Percentiles rank a stretch among this genome's conserved stretches.
Evolutionary conservation across 1,284 basidiomycete species (phyloP).

Genomic region (Puccinia triticina): DNA sequence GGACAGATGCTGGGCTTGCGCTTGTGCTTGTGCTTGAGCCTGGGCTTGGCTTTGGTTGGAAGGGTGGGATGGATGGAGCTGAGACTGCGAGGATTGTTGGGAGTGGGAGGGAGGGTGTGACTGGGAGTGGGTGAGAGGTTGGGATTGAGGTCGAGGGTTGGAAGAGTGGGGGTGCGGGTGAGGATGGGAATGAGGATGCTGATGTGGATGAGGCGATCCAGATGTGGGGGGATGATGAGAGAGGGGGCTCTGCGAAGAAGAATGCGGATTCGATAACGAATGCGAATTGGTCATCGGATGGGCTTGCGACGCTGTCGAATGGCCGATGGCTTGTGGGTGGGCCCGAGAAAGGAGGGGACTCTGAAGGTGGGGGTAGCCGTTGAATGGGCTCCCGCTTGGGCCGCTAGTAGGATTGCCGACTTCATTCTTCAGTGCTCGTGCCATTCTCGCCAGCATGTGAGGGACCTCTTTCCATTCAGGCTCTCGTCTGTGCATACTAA

Average conservation of each 20-base stretch:
- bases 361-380: conserved; percentile 24
- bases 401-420: neutral
- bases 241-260: conserved; percentile 5
- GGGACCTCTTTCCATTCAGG: conserved; percentile 38
- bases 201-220: conserved; percentile 19
- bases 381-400: neutral
- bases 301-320: conserved; percentile 1
- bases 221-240: conserved; percentile 5
- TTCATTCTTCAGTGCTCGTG: conserved; percentile 25
- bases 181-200: neutral
- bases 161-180: neutral
- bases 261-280: conserved; percentile 18
- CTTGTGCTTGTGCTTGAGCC: neutral
- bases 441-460: conserved; percentile 29
- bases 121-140: conserved; percentile 22
- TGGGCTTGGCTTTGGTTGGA: neutral
- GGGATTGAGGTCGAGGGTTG: conserved; percentile 30
- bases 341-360: conserved; percentile 22
- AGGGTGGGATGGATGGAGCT: neutral
- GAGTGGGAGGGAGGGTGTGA: conserved; percentile 11
- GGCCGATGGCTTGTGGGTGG: conserved; percentile 23
- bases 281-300: conserved; percentile 25
- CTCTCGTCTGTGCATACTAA: conserved; percentile 24
- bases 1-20: conserved; percentile 10
- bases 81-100: conserved; percentile 11